These are phyloP conservation scores for Helicocarpus griseus DNA, from an alignment of 2,329 filamentous ascomycete genomes.

Conservation along the genomic window DNA sequence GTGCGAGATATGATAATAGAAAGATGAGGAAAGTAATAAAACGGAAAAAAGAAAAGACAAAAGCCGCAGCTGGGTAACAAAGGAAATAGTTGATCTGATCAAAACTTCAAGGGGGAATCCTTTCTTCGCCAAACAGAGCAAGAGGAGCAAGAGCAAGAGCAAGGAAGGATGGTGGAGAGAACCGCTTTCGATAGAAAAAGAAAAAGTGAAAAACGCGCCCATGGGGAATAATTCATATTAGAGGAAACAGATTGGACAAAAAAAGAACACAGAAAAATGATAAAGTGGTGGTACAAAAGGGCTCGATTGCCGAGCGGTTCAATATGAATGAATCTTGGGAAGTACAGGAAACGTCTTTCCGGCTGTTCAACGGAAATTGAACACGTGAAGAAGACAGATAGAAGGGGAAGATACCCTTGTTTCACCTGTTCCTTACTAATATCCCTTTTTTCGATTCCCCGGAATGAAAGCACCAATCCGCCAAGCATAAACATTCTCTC, in stretches of 20 bases:
- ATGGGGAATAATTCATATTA: slow-evolving; percentile 1
- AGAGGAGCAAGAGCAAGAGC: background rate
- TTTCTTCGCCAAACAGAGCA: background rate
- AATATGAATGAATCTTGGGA: background rate
- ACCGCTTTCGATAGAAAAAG: no score
- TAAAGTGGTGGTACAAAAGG: background rate
- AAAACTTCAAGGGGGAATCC: background rate
- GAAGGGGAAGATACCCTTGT: background rate
- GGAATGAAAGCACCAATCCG: background rate
- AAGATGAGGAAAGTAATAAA: slow-evolving; percentile 3
- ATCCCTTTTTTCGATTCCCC: background rate
- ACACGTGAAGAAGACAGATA: background rate
- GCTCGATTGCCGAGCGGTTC: no score
- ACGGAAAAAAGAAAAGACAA: slow-evolving; percentile 4
- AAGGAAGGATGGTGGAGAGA: background rate
- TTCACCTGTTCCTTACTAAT: background rate
- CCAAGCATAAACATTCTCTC: no score
- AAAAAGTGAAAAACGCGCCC: no score
- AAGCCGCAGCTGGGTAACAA: background rate
- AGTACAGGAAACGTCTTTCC: background rate
- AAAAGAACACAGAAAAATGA: background rate
- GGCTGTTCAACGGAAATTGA: background rate
- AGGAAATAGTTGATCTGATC: no score
- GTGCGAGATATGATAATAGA: slow-evolving; percentile 1
- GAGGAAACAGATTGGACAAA: background rate